Conservation (phyloP, 768 basidiomycete genomes). For the Guyanaporus albipodus region DNA sequence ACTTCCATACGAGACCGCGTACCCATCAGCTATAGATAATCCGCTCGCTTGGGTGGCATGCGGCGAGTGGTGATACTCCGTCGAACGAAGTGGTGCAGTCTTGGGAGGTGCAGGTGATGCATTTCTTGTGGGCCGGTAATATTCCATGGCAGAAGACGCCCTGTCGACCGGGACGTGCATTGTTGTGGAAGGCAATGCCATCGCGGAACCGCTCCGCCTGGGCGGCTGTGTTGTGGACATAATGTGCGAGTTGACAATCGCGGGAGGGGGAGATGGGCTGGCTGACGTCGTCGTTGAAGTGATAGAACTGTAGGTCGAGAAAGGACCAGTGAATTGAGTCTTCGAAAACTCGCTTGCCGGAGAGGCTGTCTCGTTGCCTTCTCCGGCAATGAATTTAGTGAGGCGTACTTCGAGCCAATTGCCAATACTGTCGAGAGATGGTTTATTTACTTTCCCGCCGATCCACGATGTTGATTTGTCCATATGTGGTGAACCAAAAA, state of each 20-base stretch:
- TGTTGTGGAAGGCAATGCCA: slow-evolving; percentile 49
- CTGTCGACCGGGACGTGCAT: slow-evolving; percentile 58
- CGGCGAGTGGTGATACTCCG: slow-evolving; percentile 24
- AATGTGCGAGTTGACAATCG: slow-evolving; percentile 37
- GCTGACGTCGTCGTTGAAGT: slow-evolving; percentile 75
- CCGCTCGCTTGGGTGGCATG: slow-evolving; percentile 26
- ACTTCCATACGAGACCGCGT: slow-evolving; percentile 33
- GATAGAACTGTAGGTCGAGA: slow-evolving; percentile 90
- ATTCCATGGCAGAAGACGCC: slow-evolving; percentile 76
- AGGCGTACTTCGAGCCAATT: slow-evolving; percentile 90
- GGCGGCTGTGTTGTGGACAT: slow-evolving; percentile 41
- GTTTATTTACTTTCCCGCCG: slow-evolving; percentile 78
- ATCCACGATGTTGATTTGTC: slow-evolving; percentile 88
- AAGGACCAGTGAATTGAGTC: slow-evolving; percentile 64
- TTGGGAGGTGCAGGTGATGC: slow-evolving; percentile 53
- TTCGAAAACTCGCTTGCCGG: slow-evolving; percentile 35
- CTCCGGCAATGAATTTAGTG: slow-evolving; percentile 93
- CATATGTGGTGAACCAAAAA: slow-evolving; percentile 64
- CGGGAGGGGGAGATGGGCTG: slow-evolving; percentile 71
- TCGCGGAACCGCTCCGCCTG: slow-evolving; percentile 64
- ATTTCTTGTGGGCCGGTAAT: slow-evolving; percentile 48
- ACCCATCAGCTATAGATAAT: slow-evolving; percentile 35
- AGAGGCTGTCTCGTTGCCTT: slow-evolving; percentile 50
- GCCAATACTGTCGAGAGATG: slow-evolving; percentile 87
- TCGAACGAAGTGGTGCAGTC: slow-evolving; percentile 49